Evolutionary conservation across 1,284 basidiomycete species (phyloP), one percentile per base, ranked within the genome.

Genomic region (Hypsizygus ulmarius): DNA sequence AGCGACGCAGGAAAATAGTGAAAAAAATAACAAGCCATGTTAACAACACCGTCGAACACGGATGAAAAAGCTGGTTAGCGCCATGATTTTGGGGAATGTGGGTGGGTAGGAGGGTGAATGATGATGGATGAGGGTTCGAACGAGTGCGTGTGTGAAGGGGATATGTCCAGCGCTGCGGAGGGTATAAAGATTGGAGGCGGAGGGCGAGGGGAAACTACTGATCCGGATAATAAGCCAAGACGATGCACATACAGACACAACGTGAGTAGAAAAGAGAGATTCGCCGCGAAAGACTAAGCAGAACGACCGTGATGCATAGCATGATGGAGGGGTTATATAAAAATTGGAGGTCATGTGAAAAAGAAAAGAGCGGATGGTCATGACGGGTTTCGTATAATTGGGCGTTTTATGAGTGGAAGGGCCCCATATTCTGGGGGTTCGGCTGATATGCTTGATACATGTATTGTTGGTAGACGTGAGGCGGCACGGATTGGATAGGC

Each of bases 401-500:
- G 40, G 56, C 43, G 59, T 57, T 80, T 84, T 74, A 88, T 63
- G 81, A 69, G 63, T 84, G 84, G 75, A 81, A 90, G 44, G 82
- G 63, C 60, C 86, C 84, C 81, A 88, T 85, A 68, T 84, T 84
- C 55, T 78, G 77, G 33, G 81, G 78, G 56, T 78, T 80, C 64
- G 82, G 83, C 68, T 86, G 83, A 67, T 89, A 88, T 67, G 83
- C 73, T 68, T 84, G 82, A 62, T 90, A 89, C 83, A 88, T 84
- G 71, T 89, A 90, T 52, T 82, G 76, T 68, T 87, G 82, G 64
- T 90, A 90, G 56, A 86, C 67, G 59, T 86, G 84, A 47, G 84
- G 84, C 9, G 82, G 82, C 30, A 87, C 71, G 30, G 77, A 70
- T 61, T 82, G 83, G 37, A 87, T 71, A 32, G 78, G 69, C 60